Evolutionary conservation across 2,329 filamentous ascomycete genomes (phyloP).

Genomic region (Fusarium sp.): DNA sequence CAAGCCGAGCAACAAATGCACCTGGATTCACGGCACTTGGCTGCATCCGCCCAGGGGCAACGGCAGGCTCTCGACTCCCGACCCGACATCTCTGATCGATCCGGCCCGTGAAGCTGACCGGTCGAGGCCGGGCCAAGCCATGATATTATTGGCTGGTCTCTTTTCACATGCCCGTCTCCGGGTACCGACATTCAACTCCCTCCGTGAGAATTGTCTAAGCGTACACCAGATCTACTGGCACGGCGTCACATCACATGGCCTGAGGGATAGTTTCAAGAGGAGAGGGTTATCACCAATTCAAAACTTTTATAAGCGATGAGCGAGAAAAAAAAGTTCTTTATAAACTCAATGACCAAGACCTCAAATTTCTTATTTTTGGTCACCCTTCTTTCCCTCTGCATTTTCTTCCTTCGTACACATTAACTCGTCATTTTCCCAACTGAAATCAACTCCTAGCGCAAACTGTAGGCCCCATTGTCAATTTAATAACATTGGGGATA

Average conservation of each 20-base stretch:
- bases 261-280: not conserved
- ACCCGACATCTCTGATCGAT: constrained; percentile 10
- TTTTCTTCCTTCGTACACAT: constrained; percentile 28
- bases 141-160: constrained; percentile 24
- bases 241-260: not conserved
- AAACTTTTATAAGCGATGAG: not conserved
- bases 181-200: constrained; percentile 15
- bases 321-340: not conserved
- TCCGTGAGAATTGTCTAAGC: not conserved
- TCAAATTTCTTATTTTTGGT: constrained; percentile 26
- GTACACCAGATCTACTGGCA: not conserved
- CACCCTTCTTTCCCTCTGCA: constrained; percentile 19
- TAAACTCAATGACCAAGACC: constrained; percentile 6
- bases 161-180: constrained; percentile 6
- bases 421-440: constrained; percentile 41
- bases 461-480: constrained; percentile 35
- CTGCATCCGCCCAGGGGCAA: not conserved
- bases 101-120: constrained; percentile 17
- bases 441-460: constrained; percentile 35
- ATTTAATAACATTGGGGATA: constrained; percentile 32
- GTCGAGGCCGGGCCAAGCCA: constrained; percentile 24
- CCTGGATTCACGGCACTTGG: not conserved
- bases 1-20: not conserved
- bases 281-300: not conserved
- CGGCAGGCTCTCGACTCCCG: not conserved